Percentiles rank a stretch among this genome's conserved stretches.
phyloP scores from a whole-genome alignment of 2,329 filamentous ascomycete species.

The Colletotrichum destructivum region DNA sequence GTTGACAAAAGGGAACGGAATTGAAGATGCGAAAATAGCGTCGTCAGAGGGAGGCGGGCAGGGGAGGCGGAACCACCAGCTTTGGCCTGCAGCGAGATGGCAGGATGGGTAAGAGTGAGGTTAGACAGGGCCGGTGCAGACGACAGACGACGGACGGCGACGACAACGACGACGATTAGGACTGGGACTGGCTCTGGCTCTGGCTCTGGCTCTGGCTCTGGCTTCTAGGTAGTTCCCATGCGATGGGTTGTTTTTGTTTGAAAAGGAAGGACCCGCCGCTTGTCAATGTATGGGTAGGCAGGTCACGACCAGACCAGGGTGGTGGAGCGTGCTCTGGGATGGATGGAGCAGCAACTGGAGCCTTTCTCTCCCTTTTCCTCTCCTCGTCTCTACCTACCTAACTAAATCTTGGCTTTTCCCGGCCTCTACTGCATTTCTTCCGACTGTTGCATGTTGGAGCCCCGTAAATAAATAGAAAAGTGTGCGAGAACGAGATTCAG shows the following conservation, averaged over 20 bases:
- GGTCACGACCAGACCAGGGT: constrained; percentile 38
- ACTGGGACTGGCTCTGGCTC: not conserved
- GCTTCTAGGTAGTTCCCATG: not conserved
- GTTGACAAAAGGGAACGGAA: constrained; percentile 14
- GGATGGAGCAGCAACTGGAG: constrained; percentile 38
- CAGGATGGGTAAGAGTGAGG: constrained; percentile 36
- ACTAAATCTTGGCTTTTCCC: not conserved
- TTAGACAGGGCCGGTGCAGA: constrained; percentile 35
- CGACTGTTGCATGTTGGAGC: not conserved
- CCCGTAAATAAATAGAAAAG: not conserved
- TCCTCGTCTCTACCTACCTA: no score
- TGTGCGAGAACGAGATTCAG: constrained; percentile 22
- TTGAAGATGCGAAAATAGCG: constrained; percentile 33
- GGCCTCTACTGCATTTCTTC: not conserved
- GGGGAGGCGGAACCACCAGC: constrained; percentile 30
- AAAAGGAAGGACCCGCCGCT: constrained; percentile 37
- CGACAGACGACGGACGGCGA: constrained; percentile 1
- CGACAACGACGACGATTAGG: not conserved
- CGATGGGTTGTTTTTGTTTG: constrained; percentile 40
- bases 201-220: not conserved
- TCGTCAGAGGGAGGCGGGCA: constrained; percentile 32
- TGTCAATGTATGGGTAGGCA: constrained; percentile 36
- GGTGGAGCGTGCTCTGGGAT: constrained; percentile 28
- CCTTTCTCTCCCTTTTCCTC: constrained; percentile 4
- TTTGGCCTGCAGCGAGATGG: constrained; percentile 28